phyloP scores from a whole-genome alignment of 1,139 yeast genomes.

The Blastobotrys apis region DNA sequence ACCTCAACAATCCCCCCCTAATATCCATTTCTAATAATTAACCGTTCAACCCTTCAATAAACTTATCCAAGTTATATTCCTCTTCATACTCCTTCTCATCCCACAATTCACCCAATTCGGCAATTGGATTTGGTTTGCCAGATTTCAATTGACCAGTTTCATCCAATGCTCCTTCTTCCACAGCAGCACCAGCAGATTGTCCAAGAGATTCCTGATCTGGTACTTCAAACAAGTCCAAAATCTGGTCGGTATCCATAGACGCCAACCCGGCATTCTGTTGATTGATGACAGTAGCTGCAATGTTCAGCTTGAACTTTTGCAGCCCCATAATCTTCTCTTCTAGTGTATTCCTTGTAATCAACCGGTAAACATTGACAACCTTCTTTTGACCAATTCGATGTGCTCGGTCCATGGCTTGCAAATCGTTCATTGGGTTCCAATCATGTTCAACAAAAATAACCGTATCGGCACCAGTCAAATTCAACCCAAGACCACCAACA shows the following conservation, averaged over 20 bases:
- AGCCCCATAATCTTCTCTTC: slow-evolving; percentile 99
- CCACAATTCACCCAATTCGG: slow-evolving; percentile 93
- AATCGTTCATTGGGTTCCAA: slow-evolving; percentile 99
- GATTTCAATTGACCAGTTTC: slow-evolving; percentile 60
- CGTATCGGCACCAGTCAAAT: slow-evolving; percentile 97
- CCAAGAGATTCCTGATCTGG: slow-evolving; percentile 46
- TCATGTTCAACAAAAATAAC: slow-evolving; percentile 98
- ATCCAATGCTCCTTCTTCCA: slow-evolving; percentile 38
- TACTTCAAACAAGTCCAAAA: slow-evolving; percentile 81
- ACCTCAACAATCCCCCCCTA: too few relatives aligned
- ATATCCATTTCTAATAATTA: too few relatives aligned
- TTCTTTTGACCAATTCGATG: slow-evolving; percentile 97
- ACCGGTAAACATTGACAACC: slow-evolving; percentile 90
- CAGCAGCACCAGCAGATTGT: slow-evolving; percentile 41
- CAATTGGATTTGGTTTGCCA: slow-evolving; percentile 58
- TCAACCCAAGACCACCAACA: slow-evolving; percentile 97
- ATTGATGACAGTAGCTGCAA: slow-evolving; percentile 92
- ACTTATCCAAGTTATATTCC: slow-evolving; percentile 89
- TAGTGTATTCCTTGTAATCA: slow-evolving; percentile 86
- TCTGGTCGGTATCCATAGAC: slow-evolving; percentile 95
- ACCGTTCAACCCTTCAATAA: slow-evolving; percentile 63
- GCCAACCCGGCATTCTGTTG: slow-evolving; percentile 94
- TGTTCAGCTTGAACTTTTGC: slow-evolving; percentile 94
- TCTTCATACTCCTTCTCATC: slow-evolving; percentile 95
- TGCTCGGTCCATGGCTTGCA: slow-evolving; percentile 99